Base-by-base conservation (phyloP, 1,284 basidiomycete genomes). In the Ceratobasidium sp. region DNA sequence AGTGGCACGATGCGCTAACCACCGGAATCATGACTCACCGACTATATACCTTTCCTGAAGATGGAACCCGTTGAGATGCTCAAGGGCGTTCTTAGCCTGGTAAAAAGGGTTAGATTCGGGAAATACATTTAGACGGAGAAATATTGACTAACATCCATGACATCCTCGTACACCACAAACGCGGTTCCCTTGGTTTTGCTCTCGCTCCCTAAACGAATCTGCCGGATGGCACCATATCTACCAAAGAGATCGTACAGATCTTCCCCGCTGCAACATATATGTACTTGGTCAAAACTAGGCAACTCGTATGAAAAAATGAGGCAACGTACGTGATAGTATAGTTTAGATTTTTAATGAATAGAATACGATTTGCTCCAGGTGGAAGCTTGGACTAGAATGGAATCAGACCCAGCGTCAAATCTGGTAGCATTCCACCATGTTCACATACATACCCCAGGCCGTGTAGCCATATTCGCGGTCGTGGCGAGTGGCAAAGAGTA, bases 241-340 rank as follows among this genome's bases (percentile, higher is more conserved):
- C 96, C 97, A 79, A 99, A 99, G 73, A 99, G 86, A 82, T 99
- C 97, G 82, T 98, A 98, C 75, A 98, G 82, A 81, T 98, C 96
- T 73, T 95, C 90, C 58, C 95, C 96, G 3, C 65, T 69, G 21
- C 18, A 41, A 69, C 26, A 46, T 28, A 28, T 26, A 23, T 79
- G 80, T 21, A 23, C 32, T 55, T 4, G 34, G 39, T 32, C n/a
- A 21, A 55, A n/a, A 21, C 28, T 26, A 8, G n/a, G 52, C 14
- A 39, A 6, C 32, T 23, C 18, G 34, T 14, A 23, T 39, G 55
- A 41, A 53, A 41, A 53, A 52, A 46, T 26, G 16, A 39, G 23
- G 9, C 9, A 58, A 69, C 65, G 55, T 69, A 58, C 52, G 89
- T 92, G 77, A 97, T 98, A 80, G 92, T 91, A 84, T 98, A 99